Evolutionary conservation across 805 yeast species (phyloP).

Genomic region (Hanseniaspora hatyaiensis): DNA sequence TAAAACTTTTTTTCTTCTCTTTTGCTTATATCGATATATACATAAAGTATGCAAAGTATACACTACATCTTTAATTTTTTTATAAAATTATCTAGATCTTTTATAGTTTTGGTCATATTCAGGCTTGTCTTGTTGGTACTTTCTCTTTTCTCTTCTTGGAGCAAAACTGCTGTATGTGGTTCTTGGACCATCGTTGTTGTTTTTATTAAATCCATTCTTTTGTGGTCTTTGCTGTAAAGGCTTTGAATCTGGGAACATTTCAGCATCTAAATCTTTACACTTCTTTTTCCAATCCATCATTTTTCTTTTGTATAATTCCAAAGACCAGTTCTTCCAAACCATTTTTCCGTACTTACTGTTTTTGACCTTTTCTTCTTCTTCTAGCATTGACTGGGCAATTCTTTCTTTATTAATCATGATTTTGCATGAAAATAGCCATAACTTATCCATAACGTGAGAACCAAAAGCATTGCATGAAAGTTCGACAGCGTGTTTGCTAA

Average conservation of each 20-base stretch:
- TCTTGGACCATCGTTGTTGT: conserved; percentile 3
- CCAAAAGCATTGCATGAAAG: conserved; percentile 80
- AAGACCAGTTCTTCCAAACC: conserved; percentile 91
- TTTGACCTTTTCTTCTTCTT: conserved; percentile 56
- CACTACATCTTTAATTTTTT: background rate
- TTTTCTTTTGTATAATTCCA: conserved; percentile 67
- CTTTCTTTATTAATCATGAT: conserved; percentile 78
- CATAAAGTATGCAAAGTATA: no score
- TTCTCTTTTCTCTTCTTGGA: conserved; percentile 15
- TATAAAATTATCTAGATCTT: conserved; percentile 7
- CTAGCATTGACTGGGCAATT: conserved; percentile 55
- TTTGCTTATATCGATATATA: no score
- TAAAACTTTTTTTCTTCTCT: no score
- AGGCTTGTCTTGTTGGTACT: conserved; percentile 10
- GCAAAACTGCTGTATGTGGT: conserved; percentile 12
- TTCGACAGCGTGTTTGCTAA: conserved; percentile 44
- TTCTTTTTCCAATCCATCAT: conserved; percentile 70
- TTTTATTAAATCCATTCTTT: background rate
- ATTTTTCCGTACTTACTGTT: conserved; percentile 76
- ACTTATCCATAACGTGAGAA: conserved; percentile 75
- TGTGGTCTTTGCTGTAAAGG: conserved; percentile 25
- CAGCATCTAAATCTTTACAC: conserved; percentile 43
- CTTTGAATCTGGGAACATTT: conserved; percentile 30
- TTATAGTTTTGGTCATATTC: conserved; percentile 11
- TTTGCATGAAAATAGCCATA: conserved; percentile 68